Percentiles rank a stretch among this genome's conserved stretches.
phyloP scores from a whole-genome alignment of 164 flowering plant species.

The Liquidambar formosana region DNA sequence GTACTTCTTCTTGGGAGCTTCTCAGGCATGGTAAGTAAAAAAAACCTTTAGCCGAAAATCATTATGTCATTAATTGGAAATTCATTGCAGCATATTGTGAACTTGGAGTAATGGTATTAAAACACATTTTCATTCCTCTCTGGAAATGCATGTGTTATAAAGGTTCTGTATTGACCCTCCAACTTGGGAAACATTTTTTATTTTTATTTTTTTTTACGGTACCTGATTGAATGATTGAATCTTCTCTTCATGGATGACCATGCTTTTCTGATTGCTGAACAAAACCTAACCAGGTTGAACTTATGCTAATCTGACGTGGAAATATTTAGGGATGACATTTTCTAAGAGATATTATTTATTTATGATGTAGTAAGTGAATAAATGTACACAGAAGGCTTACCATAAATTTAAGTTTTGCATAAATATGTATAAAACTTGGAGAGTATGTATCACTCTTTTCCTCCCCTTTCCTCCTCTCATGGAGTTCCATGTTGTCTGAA shows the following conservation, averaged over 20 bases:
- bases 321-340: neutral
- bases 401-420: no score
- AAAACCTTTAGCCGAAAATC: no score
- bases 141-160: neutral
- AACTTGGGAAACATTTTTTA: neutral
- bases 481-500: no score
- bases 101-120: neutral
- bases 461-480: neutral
- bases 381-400: no score
- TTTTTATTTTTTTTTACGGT: neutral
- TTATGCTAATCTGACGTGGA: neutral
- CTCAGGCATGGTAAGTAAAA: conserved; percentile 68
- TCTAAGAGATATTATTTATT: neutral
- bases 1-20: conserved; percentile 87
- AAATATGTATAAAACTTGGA: neutral
- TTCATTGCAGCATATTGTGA: no score
- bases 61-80: no score
- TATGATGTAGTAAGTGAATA: neutral
- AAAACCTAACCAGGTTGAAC: neutral
- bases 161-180: neutral
- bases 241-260: neutral
- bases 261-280: conserved; percentile 1
- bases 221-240: neutral
- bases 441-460: neutral
- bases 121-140: no score